Evolutionary conservation across 768 basidiomycete genomes (phyloP).

Genomic region (Pleurotus djamor): DNA sequence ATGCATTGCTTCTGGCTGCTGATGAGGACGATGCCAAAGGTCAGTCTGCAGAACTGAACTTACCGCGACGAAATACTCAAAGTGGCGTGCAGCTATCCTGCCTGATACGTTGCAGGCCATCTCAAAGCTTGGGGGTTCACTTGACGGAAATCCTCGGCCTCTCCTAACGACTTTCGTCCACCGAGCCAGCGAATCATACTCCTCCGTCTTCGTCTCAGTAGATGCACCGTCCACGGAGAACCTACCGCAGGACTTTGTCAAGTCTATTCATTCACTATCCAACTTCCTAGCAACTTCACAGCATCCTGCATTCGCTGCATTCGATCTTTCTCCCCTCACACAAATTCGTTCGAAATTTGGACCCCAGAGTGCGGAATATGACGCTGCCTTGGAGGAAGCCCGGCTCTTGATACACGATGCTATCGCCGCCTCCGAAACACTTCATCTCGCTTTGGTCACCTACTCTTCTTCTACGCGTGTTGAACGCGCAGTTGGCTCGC

Average conservation of each 20-base stretch:
- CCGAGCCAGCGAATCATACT: slow-evolving; percentile 57
- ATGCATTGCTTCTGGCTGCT: slow-evolving; percentile 52
- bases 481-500: slow-evolving; percentile 35
- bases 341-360: slow-evolving; percentile 48
- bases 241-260: slow-evolving; percentile 32
- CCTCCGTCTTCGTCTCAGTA: slow-evolving; percentile 42
- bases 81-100: slow-evolving; percentile 44
- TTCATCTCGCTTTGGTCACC: slow-evolving; percentile 54
- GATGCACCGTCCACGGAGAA: slow-evolving; percentile 7
- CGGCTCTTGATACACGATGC: slow-evolving; percentile 45
- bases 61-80: too few relatives aligned
- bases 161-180: slow-evolving; percentile 57
- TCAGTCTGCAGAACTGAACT: slow-evolving; percentile 16
- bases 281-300: slow-evolving; percentile 54
- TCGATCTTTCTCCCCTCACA: slow-evolving; percentile 53
- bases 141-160: slow-evolving; percentile 36
- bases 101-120: slow-evolving; percentile 48
- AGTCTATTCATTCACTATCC: slow-evolving; percentile 40
- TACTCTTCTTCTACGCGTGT: slow-evolving; percentile 23
- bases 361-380: slow-evolving; percentile 52
- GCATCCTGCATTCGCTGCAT: slow-evolving; percentile 55
- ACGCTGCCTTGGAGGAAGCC: slow-evolving; percentile 37
- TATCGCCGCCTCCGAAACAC: slow-evolving; percentile 28
- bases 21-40: slow-evolving; percentile 56
- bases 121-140: slow-evolving; percentile 36